Base-by-base conservation (phyloP, 768 basidiomycete genomes). In the Russula ochroleuca region DNA sequence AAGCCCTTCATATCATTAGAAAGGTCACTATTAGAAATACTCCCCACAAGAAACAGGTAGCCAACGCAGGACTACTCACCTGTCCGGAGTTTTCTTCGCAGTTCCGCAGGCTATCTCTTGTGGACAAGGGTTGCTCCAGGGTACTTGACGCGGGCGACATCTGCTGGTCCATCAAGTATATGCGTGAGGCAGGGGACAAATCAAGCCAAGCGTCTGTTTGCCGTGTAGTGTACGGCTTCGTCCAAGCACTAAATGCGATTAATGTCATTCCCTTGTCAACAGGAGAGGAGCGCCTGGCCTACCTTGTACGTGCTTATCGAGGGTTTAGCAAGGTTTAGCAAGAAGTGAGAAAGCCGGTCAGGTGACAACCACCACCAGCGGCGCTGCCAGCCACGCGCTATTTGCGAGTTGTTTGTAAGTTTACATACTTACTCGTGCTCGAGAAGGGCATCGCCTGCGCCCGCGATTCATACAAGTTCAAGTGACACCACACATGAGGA, bases 401-500 rank as follows among this genome's bases (percentile, higher is more conserved):
- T 65, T 50, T 50, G 61, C 61, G 64, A n/a, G n/a, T n/a, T 63
- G 28, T 65, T 57, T 63, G 23, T 31, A n/a, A 25, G 23, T 49
- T 43, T 33, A 28, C 52, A 53, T 15, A 33, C 57, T 15, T 38
- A 38, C 17, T n/a, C 54, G 14, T 40, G 10, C 25, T 40, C 21
- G n/a, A 13, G 28, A 28, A 28, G 28, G 2, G 28, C 28, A 28
- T 28, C 28, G 28, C 28, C 28, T 28, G 28, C 28, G 28, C 28
- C 28, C 5, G 28, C 15, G 7, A 31, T 25, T 51, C 58, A 33
- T 21, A 40, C 49, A 58, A 31, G 21, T 25, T n/a, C 47, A 23
- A 13, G 31, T 14, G 40, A 43, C 14, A 33, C 19, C 21, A 25
- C 41, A 33, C 14, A 37, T 38, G 38, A 53, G 17, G 15, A 25